Evolutionary conservation across 208 protist genomes (phyloP).

Genomic region (Wallacemonas rigidus): DNA sequence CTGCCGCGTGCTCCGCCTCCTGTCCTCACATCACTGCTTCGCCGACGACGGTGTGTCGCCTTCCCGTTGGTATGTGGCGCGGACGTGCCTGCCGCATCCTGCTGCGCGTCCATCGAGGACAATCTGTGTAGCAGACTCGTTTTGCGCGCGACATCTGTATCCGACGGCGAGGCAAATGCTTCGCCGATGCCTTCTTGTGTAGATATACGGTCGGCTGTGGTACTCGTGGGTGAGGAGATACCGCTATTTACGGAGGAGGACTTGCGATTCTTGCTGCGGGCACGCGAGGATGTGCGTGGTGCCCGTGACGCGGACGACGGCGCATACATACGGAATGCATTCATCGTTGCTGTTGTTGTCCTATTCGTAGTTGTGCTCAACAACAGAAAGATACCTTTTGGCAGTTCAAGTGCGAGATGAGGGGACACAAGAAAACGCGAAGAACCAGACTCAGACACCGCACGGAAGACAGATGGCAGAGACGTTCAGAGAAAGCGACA

Average conservation of each 20-base stretch:
- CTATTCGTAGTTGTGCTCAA: too few species aligned
- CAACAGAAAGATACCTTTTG: too few species aligned
- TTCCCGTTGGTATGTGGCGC: not conserved
- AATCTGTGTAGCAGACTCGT: too few species aligned
- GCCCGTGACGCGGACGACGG: constrained; percentile 1
- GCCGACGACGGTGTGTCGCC: not conserved
- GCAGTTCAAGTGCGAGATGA: too few species aligned
- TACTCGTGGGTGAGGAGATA: not conserved
- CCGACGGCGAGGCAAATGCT: too few species aligned
- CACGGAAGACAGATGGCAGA: not conserved
- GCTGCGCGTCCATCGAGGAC: too few species aligned
- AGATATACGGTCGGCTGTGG: not conserved
- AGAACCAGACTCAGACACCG: too few species aligned
- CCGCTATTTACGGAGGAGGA: constrained; percentile 1
- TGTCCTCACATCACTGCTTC: not conserved
- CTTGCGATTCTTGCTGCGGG: constrained; percentile 3
- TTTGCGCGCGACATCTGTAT: too few species aligned
- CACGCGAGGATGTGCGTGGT: not conserved
- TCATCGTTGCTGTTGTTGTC: not conserved
- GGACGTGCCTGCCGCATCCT: too few species aligned
- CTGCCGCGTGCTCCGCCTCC: not conserved
- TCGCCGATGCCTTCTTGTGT: too few species aligned
- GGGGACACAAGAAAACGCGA: too few species aligned
- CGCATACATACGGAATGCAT: constrained; percentile 18
- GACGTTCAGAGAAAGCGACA: not conserved